Conservation (phyloP, 768 basidiomycete genomes). For the Galerina marginata region DNA sequence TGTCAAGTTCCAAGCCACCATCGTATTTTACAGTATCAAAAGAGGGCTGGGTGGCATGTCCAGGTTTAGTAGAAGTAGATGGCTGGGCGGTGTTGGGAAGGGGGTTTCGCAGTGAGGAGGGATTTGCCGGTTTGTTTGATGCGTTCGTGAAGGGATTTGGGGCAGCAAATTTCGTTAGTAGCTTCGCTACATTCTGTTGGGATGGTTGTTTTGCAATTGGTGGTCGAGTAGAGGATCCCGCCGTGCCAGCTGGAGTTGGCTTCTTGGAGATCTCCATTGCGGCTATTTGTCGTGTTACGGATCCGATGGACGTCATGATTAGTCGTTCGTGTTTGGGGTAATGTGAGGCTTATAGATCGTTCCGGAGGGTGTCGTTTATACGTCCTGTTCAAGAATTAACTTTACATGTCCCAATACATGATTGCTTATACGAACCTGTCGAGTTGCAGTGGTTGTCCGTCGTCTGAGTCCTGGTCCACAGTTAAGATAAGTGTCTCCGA, state of each 20-base stretch:
- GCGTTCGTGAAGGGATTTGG: slow-evolving; percentile 55
- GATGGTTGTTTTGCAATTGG: slow-evolving; percentile 58
- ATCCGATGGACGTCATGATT: slow-evolving; percentile 49
- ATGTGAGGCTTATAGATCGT: background rate
- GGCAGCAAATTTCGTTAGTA: slow-evolving; percentile 76
- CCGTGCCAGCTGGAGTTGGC: slow-evolving; percentile 35
- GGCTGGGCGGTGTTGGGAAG: slow-evolving; percentile 17
- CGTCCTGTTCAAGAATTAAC: background rate
- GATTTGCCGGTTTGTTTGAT: slow-evolving; percentile 40
- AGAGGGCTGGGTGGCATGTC: slow-evolving; percentile 34
- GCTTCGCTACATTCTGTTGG: slow-evolving; percentile 68
- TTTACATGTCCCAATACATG: background rate
- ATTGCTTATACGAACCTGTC: background rate
- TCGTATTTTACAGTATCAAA: slow-evolving; percentile 93
- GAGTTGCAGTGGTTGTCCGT: background rate
- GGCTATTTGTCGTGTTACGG: slow-evolving; percentile 72
- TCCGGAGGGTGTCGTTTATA: background rate
- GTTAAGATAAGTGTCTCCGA: background rate
- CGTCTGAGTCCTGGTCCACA: background rate
- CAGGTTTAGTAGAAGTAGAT: slow-evolving; percentile 22
- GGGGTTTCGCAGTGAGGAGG: slow-evolving; percentile 52
- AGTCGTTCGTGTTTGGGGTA: background rate
- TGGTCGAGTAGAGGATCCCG: slow-evolving; percentile 35
- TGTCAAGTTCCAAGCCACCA: slow-evolving; percentile 93
- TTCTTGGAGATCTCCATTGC: slow-evolving; percentile 70